A percentile compares a stretch with the other conserved stretches of the same genome.
These are phyloP conservation scores for Claviceps spartinae DNA, from an alignment of 2,329 filamentous ascomycete genomes.

Conservation along the genomic window DNA sequence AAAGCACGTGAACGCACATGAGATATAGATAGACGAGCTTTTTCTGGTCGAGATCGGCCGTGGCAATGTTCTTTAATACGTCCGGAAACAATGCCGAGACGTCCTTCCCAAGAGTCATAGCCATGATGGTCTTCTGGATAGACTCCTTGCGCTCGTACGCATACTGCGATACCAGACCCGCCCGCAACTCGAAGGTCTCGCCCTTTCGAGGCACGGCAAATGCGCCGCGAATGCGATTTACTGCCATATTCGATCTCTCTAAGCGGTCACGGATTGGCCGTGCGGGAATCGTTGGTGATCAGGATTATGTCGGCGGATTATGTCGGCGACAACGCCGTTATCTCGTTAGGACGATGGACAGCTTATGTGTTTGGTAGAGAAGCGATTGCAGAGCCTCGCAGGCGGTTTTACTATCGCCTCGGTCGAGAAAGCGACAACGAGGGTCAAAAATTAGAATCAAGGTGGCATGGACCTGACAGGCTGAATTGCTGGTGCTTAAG, in stretches of 20 bases:
- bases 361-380: neutral
- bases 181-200: constrained; percentile 93
- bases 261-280: constrained; percentile 8
- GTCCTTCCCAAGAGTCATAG: constrained; percentile 98
- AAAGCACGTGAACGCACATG: constrained; percentile 43
- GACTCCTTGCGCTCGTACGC: constrained; percentile 98
- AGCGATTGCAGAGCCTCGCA: neutral
- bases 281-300: constrained; percentile 3
- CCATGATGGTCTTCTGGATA: constrained; percentile 99
- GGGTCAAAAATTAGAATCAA: neutral
- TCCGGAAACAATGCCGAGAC: constrained; percentile 95
- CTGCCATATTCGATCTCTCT: constrained; percentile 54
- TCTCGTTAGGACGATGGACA: neutral
- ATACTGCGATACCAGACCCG: constrained; percentile 95
- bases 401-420: constrained; percentile 1
- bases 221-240: constrained; percentile 89
- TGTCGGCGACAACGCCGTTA: neutral
- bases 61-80: constrained; percentile 97
- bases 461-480: neutral
- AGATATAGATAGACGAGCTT: constrained; percentile 97
- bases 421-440: neutral
- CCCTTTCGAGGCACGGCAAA: constrained; percentile 90
- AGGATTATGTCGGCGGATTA: neutral
- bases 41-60: constrained; percentile 89
- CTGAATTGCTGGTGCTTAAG: neutral